These are phyloP conservation scores for Gyromitra esculenta DNA, from an alignment of 2,329 filamentous ascomycete species.

Conservation along the genomic window DNA sequence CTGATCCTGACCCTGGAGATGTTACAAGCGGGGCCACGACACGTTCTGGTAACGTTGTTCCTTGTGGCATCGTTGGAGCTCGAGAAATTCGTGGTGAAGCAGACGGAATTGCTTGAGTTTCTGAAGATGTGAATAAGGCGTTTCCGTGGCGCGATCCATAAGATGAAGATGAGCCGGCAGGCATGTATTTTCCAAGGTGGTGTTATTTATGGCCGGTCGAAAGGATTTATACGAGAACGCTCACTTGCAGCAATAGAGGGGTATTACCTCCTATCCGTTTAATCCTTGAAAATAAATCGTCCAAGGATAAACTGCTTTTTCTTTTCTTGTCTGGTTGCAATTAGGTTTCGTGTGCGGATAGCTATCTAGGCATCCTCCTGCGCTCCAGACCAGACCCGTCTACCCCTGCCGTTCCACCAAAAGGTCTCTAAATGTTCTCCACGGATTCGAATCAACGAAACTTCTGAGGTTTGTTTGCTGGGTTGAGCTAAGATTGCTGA, in stretches of 20 bases:
- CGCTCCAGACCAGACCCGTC: neutral
- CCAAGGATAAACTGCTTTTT: slow-evolving; percentile 31
- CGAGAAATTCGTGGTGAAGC: slow-evolving; percentile 41
- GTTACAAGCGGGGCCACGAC: slow-evolving; percentile 13
- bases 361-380: slow-evolving; percentile 45
- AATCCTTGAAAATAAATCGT: slow-evolving; percentile 9
- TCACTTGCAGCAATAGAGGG: slow-evolving; percentile 37
- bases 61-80: slow-evolving; percentile 24
- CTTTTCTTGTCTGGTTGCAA: slow-evolving; percentile 10
- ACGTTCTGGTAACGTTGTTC: slow-evolving; percentile 29
- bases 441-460: neutral
- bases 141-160: slow-evolving; percentile 45
- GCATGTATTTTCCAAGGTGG: slow-evolving; percentile 45
- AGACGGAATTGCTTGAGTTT: slow-evolving; percentile 30
- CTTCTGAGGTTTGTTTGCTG: neutral
- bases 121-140: slow-evolving; percentile 26
- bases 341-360: slow-evolving; percentile 5
- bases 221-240: slow-evolving; percentile 21
- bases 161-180: slow-evolving; percentile 46
- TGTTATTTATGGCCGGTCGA: neutral
- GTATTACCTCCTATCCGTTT: slow-evolving; percentile 7
- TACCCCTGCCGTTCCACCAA: slow-evolving; percentile 12
- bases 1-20: slow-evolving; percentile 31
- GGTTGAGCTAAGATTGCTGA: neutral
- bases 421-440: slow-evolving; percentile 1